These are phyloP conservation scores for Claviceps sp. DNA, from an alignment of 2,329 filamentous ascomycete genomes.

Conservation along the genomic window DNA sequence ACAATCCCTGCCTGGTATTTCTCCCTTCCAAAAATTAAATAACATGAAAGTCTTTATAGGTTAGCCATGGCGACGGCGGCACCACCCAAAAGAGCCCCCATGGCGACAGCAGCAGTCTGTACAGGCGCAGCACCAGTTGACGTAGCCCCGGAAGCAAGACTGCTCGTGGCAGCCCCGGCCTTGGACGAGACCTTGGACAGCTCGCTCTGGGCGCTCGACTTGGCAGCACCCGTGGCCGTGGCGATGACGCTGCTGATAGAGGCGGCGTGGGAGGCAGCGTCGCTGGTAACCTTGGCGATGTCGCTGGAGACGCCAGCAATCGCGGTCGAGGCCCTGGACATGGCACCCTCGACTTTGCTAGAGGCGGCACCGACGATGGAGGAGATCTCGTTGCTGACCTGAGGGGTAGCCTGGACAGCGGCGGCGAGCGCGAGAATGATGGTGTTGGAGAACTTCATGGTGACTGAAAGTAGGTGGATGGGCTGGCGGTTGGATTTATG, in stretches of 20 bases:
- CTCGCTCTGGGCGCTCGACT: constrained; percentile 12
- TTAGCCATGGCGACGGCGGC: constrained; percentile 28
- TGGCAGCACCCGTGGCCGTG: constrained; percentile 10
- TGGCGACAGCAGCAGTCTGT: constrained; percentile 28
- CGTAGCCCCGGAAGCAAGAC: constrained; percentile 8
- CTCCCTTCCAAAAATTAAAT: background rate
- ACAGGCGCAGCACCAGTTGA: constrained; percentile 14
- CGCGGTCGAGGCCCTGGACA: constrained; percentile 5
- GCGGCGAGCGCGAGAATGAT: constrained; percentile 19
- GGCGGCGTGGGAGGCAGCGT: constrained; percentile 13
- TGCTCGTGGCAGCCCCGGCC: constrained; percentile 8
- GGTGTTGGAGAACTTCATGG: constrained; percentile 25
- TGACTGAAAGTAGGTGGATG: constrained; percentile 4
- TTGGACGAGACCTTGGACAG: constrained; percentile 11
- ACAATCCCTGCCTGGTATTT: too few relatives aligned
- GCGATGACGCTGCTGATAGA: constrained; percentile 11
- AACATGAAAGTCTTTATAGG: constrained; percentile 19
- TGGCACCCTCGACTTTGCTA: background rate
- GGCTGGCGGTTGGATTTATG: background rate
- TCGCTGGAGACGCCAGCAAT: constrained; percentile 6
- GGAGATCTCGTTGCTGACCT: constrained; percentile 5
- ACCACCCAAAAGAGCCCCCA: constrained; percentile 34
- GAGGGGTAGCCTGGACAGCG: constrained; percentile 15
- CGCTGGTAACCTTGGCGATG: constrained; percentile 7
- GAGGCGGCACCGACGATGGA: background rate